Evolutionary conservation across 371 early-diverging fungal species (phyloP), one percentile per base, ranked within the genome.

Genomic region (Syncephalastrum sp.): DNA sequence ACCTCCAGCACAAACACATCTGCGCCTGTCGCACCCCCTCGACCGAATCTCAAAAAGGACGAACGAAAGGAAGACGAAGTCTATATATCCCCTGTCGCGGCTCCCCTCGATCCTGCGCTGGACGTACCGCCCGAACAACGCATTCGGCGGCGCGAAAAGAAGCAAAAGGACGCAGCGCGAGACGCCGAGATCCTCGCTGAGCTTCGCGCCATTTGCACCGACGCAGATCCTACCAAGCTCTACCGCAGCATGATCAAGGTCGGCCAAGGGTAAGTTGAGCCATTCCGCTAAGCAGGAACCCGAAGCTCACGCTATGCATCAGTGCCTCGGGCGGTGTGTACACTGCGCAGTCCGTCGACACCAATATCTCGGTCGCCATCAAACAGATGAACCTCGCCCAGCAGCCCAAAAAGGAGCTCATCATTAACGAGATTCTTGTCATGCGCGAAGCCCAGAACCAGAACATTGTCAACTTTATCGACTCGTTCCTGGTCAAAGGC

Each of bases 391-490:
- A 95, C 63, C 75, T 97, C 57, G 91, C 91, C 60, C 88, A 93
- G 66, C 96, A 97, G 70, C 95, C 96, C 29, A 94, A 94, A 71
- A 95, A 96, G 75, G 98, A 96, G 56, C 72, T 97, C 46, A 96
- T 97, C 61, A 94, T 97, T 66, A 96, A 96, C 65, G 98, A 97
- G 68, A 96, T 97, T 49, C 63, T 95, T 45, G 95, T 97, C 14
- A 95, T 97, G 96, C 88, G 89, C 59, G 92, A 89, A 54, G 83
- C 89, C 47, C 75, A 81, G 57, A 94, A 97, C 79, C 85, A 89
- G 62, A 96, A 97, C 69, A 95, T 97, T 79, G 98, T 97, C 70
- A 97, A 96, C 70, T 97, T 82, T 60, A 93, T 96, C 62, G 98
- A 97, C 72, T 90, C 91, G 47, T 97, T 90, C 72, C 63, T 97